Conservation (phyloP, 2,329 filamentous ascomycete genomes). For the Penicillium sp. region DNA sequence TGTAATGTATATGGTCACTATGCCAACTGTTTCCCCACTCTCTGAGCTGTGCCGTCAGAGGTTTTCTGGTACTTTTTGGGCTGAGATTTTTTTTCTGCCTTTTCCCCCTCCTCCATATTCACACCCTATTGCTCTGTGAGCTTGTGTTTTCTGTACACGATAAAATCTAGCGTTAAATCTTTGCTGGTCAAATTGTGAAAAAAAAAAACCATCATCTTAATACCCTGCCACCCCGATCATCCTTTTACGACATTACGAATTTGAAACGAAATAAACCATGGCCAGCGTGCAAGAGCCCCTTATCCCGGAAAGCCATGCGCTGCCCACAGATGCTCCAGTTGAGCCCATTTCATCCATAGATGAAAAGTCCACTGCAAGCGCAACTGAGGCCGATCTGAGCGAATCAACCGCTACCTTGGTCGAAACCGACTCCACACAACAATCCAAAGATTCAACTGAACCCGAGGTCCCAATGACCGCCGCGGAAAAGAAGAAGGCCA, state of each 20-base stretch:
- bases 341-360: slow-evolving; percentile 14
- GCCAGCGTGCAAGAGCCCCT: slow-evolving; percentile 9
- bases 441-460: slow-evolving; percentile 4
- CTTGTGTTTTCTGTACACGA: slow-evolving; percentile 23
- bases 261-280: slow-evolving; percentile 26
- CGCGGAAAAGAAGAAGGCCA: slow-evolving; percentile 23
- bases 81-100: slow-evolving; percentile 15
- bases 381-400: slow-evolving; percentile 1
- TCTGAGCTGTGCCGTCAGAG: slow-evolving; percentile 1
- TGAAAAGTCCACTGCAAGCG: slow-evolving; percentile 4
- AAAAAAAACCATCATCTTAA: not conserved
- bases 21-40: slow-evolving; percentile 21
- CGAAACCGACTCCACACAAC: not conserved
- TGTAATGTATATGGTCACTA: slow-evolving; percentile 24
- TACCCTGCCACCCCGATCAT: slow-evolving; percentile 15
- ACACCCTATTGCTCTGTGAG: slow-evolving; percentile 20
- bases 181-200: slow-evolving; percentile 31
- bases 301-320: slow-evolving; percentile 14
- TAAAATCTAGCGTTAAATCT: slow-evolving; percentile 21
- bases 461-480: slow-evolving; percentile 16
- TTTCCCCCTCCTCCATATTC: slow-evolving; percentile 15
- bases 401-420: slow-evolving; percentile 5
- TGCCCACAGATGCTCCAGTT: slow-evolving; percentile 21
- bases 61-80: not conserved
- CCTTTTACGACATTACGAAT: slow-evolving; percentile 23